Conservation (phyloP, 164 flowering plant genomes). For the Piper longum region DNA sequence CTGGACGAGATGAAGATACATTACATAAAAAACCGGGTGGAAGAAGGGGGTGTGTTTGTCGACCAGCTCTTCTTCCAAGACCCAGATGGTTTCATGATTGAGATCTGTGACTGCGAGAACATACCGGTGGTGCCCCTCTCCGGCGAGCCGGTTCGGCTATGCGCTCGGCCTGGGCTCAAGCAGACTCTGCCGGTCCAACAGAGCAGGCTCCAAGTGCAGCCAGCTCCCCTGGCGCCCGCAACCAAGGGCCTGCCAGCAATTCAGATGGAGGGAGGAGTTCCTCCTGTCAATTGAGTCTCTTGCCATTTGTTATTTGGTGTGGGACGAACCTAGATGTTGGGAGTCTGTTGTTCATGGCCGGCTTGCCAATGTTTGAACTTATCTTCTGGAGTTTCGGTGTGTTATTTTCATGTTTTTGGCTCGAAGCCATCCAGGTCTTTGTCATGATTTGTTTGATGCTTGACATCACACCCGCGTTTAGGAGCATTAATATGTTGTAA, state of each 20-base stretch:
- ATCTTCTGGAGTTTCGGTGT: too few species aligned
- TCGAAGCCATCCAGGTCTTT: too few species aligned
- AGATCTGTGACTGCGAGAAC: conserved; percentile 71
- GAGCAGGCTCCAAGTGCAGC: conserved; percentile 5
- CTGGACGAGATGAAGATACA: conserved; percentile 45
- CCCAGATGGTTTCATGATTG: conserved; percentile 83
- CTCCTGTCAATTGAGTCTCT: background rate
- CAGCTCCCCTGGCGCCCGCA: conserved; percentile 23
- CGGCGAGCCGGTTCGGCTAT: conserved; percentile 32
- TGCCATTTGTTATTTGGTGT: too few species aligned
- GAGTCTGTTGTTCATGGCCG: too few species aligned
- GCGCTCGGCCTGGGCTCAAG: conserved; percentile 28
- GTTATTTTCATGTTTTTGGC: too few species aligned
- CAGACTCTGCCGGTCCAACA: conserved; percentile 4
- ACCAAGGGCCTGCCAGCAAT: conserved; percentile 6
- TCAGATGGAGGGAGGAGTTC: conserved; percentile 1
- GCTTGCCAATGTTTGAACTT: too few species aligned
- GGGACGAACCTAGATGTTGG: too few species aligned
- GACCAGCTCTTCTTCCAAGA: conserved; percentile 83
- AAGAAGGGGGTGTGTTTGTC: conserved; percentile 44
- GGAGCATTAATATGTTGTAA: too few species aligned
- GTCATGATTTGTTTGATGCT: too few species aligned
- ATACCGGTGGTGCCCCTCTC: conserved; percentile 52
- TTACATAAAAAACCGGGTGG: conserved; percentile 44
- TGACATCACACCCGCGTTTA: too few species aligned